Conservation (phyloP, 2,329 filamentous ascomycete species). For the Tolypocladium tropicale region DNA sequence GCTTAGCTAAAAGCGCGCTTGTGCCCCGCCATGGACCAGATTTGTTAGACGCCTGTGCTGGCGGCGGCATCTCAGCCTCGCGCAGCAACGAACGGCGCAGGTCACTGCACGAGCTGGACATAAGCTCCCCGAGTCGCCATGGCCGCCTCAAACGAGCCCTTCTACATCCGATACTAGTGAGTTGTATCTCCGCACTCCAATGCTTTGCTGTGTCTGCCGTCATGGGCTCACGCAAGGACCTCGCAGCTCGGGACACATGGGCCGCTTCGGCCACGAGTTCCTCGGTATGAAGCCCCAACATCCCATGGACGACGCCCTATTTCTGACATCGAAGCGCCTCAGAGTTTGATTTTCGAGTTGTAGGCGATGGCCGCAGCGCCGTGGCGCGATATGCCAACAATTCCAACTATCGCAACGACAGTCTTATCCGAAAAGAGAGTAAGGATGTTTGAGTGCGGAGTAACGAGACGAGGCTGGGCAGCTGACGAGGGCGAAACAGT, state of each 20-base stretch:
- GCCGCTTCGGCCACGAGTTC: slow-evolving; percentile 96
- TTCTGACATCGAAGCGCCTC: background rate
- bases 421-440: slow-evolving; percentile 99
- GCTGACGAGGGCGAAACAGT: slow-evolving; percentile 43
- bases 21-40: background rate
- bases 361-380: slow-evolving; percentile 87
- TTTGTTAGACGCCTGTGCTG: background rate
- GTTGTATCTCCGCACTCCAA: slow-evolving; percentile 20
- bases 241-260: slow-evolving; percentile 92
- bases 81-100: background rate
- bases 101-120: background rate
- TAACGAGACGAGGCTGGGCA: background rate
- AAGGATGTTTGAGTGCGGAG: slow-evolving; percentile 24
- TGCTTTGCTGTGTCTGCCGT: no score
- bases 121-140: slow-evolving; percentile 28
- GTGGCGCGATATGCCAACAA: slow-evolving; percentile 97
- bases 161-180: slow-evolving; percentile 97
- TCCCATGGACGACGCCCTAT: background rate
- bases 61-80: background rate
- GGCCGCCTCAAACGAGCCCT: slow-evolving; percentile 65
- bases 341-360: slow-evolving; percentile 95
- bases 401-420: slow-evolving; percentile 98
- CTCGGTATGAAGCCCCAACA: slow-evolving; percentile 49
- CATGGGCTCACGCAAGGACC: background rate
- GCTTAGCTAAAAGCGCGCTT: background rate